Evolutionary conservation across 2,329 filamentous ascomycete species (phyloP), one percentile per base, ranked within the genome.

Genomic region (Aspergillus chevalieri): DNA sequence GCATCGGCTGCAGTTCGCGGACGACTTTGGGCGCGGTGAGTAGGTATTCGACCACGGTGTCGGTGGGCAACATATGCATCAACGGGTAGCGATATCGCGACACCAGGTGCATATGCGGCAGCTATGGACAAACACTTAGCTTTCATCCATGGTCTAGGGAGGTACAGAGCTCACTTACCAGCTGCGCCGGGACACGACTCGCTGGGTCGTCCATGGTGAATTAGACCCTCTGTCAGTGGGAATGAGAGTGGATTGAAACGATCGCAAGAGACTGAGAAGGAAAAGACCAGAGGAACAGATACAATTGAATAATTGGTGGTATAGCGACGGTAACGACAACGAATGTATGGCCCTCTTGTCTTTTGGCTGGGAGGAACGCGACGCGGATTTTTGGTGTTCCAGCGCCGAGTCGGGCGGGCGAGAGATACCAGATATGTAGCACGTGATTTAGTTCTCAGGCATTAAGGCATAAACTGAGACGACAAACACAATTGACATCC

Each of bases 41-140:
- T 52, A 97, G 81, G 78, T 89, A 92, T 63, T 88, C 85, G 53
- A 89, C 85, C 22, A 92, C 87, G 57, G 91, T 86, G 50, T 86
- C 81, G 26, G 87, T 77, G 59, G 85, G 82, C 57, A 95, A 77
- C 47, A 82, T 80, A 46, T 83, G 82, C 63, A 87, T 82, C 52
- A 81, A 73, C 2, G 92, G 87, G 69, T 91, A 96, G 61, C 86
- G 82, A 67, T 86, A 87, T 38, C 84, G 85, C 44, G 90, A 96
- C 56, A 96, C 78, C 54, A 96, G 82, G 69, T 97, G 92, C 60
- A 96, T 83, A 74, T 97, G 92, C 47, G 84, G 85, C 65, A 94
- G 81, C 88, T 93, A 65, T 15, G 51, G 30, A 10, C 10, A 14
- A 8, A 26, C 28, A 10, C 43, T 36, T 47, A 59, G 41, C 52